A percentile compares a stretch with the other conserved stretches of the same genome.
These are phyloP conservation scores for Penicillium salamii DNA, from an alignment of 495 filamentous ascomycete species.

Conservation along the genomic window DNA sequence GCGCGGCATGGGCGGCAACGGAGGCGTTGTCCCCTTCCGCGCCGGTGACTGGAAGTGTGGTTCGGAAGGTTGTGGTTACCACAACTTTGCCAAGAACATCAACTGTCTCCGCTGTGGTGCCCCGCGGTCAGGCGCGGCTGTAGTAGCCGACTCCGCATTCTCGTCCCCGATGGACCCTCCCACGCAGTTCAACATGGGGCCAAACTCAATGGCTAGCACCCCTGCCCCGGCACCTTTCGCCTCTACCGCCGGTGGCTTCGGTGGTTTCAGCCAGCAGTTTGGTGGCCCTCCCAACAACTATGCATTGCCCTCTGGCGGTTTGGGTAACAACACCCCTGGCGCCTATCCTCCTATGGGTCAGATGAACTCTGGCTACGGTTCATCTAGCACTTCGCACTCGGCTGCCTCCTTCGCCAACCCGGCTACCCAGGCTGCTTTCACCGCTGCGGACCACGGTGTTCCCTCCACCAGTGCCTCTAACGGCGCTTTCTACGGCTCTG, in stretches of 20 bases:
- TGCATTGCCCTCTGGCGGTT: slow-evolving; percentile 75
- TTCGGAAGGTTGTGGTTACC: slow-evolving; percentile 95
- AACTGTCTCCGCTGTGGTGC: slow-evolving; percentile 95
- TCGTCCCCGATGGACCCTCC: slow-evolving; percentile 86
- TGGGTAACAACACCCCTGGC: slow-evolving; percentile 68
- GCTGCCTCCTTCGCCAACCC: slow-evolving; percentile 91
- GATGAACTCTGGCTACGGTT: slow-evolving; percentile 68
- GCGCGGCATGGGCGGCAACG: slow-evolving; percentile 70
- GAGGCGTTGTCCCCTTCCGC: slow-evolving; percentile 92
- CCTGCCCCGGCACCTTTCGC: slow-evolving; percentile 82
- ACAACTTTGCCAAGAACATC: slow-evolving; percentile 99
- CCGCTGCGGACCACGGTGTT: slow-evolving; percentile 71
- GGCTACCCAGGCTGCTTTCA: slow-evolving; percentile 86
- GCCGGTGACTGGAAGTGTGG: slow-evolving; percentile 99
- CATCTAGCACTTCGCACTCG: slow-evolving; percentile 66
- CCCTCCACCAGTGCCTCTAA: slow-evolving; percentile 52
- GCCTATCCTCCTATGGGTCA: slow-evolving; percentile 79
- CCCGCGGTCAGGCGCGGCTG: slow-evolving; percentile 85
- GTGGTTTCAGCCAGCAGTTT: slow-evolving; percentile 81
- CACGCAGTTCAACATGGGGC: slow-evolving; percentile 71
- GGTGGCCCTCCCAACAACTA: slow-evolving; percentile 87
- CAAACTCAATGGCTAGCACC: slow-evolving; percentile 78
- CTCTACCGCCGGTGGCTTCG: slow-evolving; percentile 67
- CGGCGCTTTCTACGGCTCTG: slow-evolving; percentile 55
- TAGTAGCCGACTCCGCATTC: slow-evolving; percentile 91